Base-by-base conservation (phyloP, 805 yeast species). In the Scheffersomyces lignosus region DNA sequence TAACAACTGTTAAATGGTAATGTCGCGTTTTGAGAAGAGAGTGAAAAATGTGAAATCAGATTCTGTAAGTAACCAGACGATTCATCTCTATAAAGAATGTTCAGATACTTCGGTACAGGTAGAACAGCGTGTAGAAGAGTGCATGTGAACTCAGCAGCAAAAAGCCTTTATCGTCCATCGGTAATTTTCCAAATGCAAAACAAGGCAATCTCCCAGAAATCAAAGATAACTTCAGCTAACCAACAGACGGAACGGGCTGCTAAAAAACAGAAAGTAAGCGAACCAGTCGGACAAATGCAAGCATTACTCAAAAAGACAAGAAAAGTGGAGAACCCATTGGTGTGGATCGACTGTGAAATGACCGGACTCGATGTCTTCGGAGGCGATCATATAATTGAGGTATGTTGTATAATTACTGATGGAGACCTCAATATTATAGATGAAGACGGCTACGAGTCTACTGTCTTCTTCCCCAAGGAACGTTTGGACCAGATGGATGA, bases 281-380 rank as follows among this genome's bases (percentile, higher is more conserved):
- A 20, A 20, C 24, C 7, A 20, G 24, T 20, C 10, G 24, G 24
- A 7, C 24, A 20, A 20, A 20, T 20, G 24, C 24, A 20, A 10
- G 24, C 24, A 10, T 20, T 20, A 10, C 24, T 20, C 10, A 20
- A 10, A 20, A 20, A 20, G 24, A 20, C 24, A 10, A 20, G 10
- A 10, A 20, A 38, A 25, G 33, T 31, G 30, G 37, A 40, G 41
- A 56, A 59, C 37, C 73, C 73, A 1, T 70, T 91, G 14, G 95
- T 93, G 3, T 93, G 99, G 99, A 74, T 93, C 13, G 99, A 93
- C 64, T 93, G 98, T 62, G 99, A 93, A 59, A 93, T 93, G 99
- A 93, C 99, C 0, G 99, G 99, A 0, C 66, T 93, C 27, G 84
- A 91, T 49, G 80, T 81, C n/a, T 60, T 64, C 32, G 70, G 73